Evolutionary conservation across 2,329 filamentous ascomycete species (phyloP).

Genomic region (Botrytis deweyae): DNA sequence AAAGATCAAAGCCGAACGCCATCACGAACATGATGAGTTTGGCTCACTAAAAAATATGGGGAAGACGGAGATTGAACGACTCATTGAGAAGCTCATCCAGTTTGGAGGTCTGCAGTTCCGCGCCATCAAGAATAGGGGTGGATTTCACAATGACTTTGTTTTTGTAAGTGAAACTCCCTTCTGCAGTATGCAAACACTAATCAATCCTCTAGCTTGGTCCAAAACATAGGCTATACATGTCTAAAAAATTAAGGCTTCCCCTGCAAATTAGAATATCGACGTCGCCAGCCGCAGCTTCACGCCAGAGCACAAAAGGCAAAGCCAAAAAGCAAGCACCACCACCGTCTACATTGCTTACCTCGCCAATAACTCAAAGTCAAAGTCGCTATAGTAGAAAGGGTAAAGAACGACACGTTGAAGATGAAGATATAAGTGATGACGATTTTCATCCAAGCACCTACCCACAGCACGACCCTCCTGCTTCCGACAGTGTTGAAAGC

Average conservation of each 20-base stretch:
- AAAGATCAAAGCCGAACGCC: conserved; percentile 49
- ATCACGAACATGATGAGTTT: conserved; percentile 49
- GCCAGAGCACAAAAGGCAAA: conserved; percentile 34
- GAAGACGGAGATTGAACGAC: conserved; percentile 72
- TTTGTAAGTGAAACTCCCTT: conserved; percentile 47
- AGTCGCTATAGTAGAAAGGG: conserved; percentile 35
- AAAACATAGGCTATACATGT: conserved; percentile 34
- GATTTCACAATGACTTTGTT: conserved; percentile 75
- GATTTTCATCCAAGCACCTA: conserved; percentile 17
- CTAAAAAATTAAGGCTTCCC: conserved; percentile 34
- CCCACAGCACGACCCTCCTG: conserved; percentile 50
- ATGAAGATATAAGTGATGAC: conserved; percentile 4
- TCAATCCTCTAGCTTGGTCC: conserved; percentile 39
- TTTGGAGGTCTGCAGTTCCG: conserved; percentile 74
- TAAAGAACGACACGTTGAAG: conserved; percentile 31
- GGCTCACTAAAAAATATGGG: conserved; percentile 69
- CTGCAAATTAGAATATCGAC: conserved; percentile 36
- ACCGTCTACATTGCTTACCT: conserved; percentile 66
- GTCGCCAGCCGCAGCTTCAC: conserved; percentile 38
- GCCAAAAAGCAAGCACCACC: conserved; percentile 22
- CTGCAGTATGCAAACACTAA: conserved; percentile 22
- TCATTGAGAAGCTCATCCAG: conserved; percentile 70
- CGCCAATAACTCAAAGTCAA: conserved; percentile 21
- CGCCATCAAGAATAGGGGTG: conserved; percentile 59
- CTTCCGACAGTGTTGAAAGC: conserved; percentile 42